phyloP scores from a whole-genome alignment of 306 rosid genomes.

The Aeschynomene evenia region DNA sequence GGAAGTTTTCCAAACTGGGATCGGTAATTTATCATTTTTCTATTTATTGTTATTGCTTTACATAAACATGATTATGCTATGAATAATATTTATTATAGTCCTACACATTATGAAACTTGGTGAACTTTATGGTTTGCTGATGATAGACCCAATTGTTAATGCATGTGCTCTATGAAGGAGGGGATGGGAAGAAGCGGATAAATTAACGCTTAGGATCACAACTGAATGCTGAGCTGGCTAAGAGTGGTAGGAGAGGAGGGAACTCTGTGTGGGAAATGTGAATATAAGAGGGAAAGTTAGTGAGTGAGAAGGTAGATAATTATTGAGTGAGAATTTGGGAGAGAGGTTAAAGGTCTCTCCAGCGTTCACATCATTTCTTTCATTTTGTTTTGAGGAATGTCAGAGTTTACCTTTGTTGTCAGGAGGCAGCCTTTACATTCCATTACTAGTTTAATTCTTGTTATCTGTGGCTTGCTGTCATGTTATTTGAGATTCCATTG shows the following conservation, averaged over 20 bases:
- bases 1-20: conserved; percentile 98
- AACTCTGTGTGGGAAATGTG: neutral
- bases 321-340: neutral
- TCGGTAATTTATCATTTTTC: conserved; percentile 48
- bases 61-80: neutral
- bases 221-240: neutral
- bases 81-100: conserved; percentile 30
- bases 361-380: neutral
- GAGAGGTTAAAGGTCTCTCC: neutral
- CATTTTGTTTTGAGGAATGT: neutral
- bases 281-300: neutral
- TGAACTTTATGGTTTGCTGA: conserved; percentile 14
- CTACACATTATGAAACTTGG: conserved; percentile 8
- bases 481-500: conserved; percentile 1
- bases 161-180: neutral
- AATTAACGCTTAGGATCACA: neutral
- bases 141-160: neutral
- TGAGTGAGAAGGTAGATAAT: neutral
- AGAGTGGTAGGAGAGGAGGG: neutral
- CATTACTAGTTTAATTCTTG: conserved; percentile 17
- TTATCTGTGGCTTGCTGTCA: conserved; percentile 21
- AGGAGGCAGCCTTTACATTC: neutral
- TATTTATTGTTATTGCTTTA: neutral
- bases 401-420: neutral
- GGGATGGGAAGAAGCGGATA: neutral